phyloP scores from a whole-genome alignment of 306 rosid genomes.

The Trichosanthes truncata region DNA sequence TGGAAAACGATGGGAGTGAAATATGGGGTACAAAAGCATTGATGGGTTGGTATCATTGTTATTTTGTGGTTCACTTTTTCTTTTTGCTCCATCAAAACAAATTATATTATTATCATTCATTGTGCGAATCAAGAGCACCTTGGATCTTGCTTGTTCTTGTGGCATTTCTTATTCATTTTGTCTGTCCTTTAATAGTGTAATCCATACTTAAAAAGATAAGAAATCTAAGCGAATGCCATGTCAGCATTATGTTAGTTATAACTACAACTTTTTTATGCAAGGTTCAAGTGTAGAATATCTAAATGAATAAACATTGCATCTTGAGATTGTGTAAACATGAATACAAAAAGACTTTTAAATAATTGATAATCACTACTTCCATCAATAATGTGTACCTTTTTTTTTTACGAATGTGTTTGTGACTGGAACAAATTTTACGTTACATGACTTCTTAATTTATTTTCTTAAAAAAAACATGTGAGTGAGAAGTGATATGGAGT shows the following conservation, averaged over 20 bases:
- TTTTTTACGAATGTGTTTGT: too few relatives aligned
- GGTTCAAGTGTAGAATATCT: too few relatives aligned
- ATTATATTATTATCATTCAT: background rate
- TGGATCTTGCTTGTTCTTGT: background rate
- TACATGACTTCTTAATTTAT: too few relatives aligned
- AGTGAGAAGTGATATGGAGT: too few relatives aligned
- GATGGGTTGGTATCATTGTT: constrained; percentile 31
- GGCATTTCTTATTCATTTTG: background rate
- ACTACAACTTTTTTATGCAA: background rate
- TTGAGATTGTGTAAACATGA: too few relatives aligned
- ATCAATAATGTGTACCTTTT: too few relatives aligned
- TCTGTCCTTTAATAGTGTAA: background rate
- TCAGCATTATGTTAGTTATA: background rate
- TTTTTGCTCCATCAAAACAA: constrained; percentile 13
- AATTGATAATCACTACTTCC: too few relatives aligned
- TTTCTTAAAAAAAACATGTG: too few relatives aligned
- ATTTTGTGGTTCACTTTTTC: constrained; percentile 19
- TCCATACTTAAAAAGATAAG: background rate
- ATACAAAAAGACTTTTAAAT: too few relatives aligned
- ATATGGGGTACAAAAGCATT: constrained; percentile 42
- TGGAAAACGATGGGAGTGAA: constrained; percentile 60
- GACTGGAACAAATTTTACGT: too few relatives aligned
- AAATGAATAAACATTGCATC: too few relatives aligned
- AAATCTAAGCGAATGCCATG: background rate
- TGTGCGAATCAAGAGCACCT: background rate